phyloP scores from a whole-genome alignment of 1,284 basidiomycete genomes.

The Naganishia sp. region DNA sequence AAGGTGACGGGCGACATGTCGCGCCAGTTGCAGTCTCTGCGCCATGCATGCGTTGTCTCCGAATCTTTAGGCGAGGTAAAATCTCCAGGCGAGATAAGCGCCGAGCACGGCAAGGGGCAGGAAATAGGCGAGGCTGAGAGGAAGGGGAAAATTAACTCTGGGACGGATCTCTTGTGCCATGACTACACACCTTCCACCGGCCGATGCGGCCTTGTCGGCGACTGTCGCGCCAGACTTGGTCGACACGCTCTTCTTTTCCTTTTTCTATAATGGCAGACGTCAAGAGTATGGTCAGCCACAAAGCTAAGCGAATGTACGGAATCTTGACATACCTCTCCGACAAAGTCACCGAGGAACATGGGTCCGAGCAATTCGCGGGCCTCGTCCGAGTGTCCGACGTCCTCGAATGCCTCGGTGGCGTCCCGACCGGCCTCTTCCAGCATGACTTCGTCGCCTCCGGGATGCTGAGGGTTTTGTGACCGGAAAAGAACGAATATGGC shows the following conservation, averaged over 20 bases:
- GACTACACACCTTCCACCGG: constrained; percentile 27
- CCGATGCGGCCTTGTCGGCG: constrained; percentile 37
- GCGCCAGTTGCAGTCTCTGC: no score
- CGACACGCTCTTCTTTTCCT: constrained; percentile 30
- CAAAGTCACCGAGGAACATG: constrained; percentile 77
- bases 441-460: constrained; percentile 96
- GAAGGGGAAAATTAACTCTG: neutral
- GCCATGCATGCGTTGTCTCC: neutral
- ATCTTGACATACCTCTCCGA: constrained; percentile 57
- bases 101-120: constrained; percentile 46
- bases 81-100: constrained; percentile 51
- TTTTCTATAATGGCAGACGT: constrained; percentile 24
- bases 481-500: neutral
- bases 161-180: neutral
- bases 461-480: constrained; percentile 65
- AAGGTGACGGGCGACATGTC: neutral
- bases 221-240: constrained; percentile 28
- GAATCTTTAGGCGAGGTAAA: constrained; percentile 47
- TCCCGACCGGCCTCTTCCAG: constrained; percentile 88
- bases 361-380: constrained; percentile 81
- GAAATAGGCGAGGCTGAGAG: constrained; percentile 41
- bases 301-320: neutral
- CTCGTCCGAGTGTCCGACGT: constrained; percentile 98
- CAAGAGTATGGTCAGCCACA: neutral
- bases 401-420: constrained; percentile 97